Evolutionary conservation across 108 stramenopile genomes (phyloP), one percentile per base, ranked within the genome.

Genomic region (Fistulifera solaris): DNA sequence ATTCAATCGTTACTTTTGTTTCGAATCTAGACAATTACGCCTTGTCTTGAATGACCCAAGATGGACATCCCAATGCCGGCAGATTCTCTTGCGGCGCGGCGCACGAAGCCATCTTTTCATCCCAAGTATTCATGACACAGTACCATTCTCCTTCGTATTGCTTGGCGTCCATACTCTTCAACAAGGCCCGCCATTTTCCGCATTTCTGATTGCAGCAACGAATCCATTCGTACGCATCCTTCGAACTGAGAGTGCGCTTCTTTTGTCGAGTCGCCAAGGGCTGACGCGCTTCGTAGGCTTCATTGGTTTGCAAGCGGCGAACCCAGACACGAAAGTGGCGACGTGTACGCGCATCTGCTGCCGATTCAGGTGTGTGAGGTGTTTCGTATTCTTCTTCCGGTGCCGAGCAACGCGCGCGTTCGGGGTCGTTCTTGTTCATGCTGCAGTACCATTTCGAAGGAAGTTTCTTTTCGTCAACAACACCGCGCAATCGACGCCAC

Each of bases 91-190:
- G 85, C 2, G 91, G 85, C 17, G 91, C 91, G 1, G 81, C 87
- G 58, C 91, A 93, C 52, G 80, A 82, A 10, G 91, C 91, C 56
- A 67, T 72, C 56, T 86, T 88, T 62, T 89, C 87, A 59, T 93
- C 91, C 91, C 91, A 93, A 10, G 83, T 87, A 56, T 93, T 93
- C 91, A 93, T 85, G 27, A 93, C 91, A 59, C 91, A 93, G 56
- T 85, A 93, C 85, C 87, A 93, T 66, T 93, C 87, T 38, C 81
- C 79, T 38, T 80, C 58, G 48, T 61, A 35, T 15, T 61, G 60
- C 38, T 53, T 74, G 53, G 80, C 85, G 58, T 88, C 90, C 84
- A 93, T 86, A 40, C 66, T 80, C 8, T 80, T 68, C 12, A 88
- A 66, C 17, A 88, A 48, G 46, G 85, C 79, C 54, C 92, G 66